Conservation (phyloP, 2,329 filamentous ascomycete genomes). For the Paraphoma chrysanthemicola region DNA sequence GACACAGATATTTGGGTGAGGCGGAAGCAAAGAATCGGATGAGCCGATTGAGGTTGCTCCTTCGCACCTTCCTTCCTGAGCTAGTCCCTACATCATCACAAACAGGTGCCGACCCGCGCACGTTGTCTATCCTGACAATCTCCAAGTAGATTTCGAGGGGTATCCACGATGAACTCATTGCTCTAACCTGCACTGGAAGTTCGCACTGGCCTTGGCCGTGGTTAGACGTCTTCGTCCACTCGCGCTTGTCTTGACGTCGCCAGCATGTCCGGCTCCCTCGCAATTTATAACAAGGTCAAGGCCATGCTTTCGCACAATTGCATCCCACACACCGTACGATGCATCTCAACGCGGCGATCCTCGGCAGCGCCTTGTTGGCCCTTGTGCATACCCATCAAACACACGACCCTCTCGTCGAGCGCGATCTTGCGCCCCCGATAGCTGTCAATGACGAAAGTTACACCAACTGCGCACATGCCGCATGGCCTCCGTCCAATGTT, state of each 20-base stretch:
- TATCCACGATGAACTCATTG: slow-evolving; percentile 6
- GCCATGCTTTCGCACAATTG: neutral
- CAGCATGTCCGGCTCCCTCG: neutral
- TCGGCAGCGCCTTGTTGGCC: slow-evolving; percentile 22
- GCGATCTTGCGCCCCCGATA: slow-evolving; percentile 35
- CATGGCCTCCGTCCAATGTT: slow-evolving; percentile 52
- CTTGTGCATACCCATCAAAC: slow-evolving; percentile 34
- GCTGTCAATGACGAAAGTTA: slow-evolving; percentile 43
- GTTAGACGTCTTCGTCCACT: slow-evolving; percentile 9
- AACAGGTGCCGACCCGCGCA: slow-evolving; percentile 35
- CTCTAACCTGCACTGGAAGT: slow-evolving; percentile 38
- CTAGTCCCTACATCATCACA: slow-evolving; percentile 26
- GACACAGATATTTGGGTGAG: slow-evolving; percentile 39
- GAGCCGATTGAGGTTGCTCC: slow-evolving; percentile 2
- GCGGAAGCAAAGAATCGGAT: slow-evolving; percentile 42
- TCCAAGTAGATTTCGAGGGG: slow-evolving; percentile 14
- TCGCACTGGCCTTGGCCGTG: slow-evolving; percentile 16
- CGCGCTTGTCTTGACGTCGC: slow-evolving; percentile 1
- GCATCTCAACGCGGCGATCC: slow-evolving; percentile 19
- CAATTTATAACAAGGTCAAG: neutral
- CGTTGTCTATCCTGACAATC: slow-evolving; percentile 10
- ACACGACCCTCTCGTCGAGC: slow-evolving; percentile 33
- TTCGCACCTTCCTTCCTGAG: slow-evolving; percentile 37
- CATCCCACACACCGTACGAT: slow-evolving; percentile 15
- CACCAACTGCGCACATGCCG: slow-evolving; percentile 41